Evolutionary conservation across 73 alveolate genomes (phyloP), one percentile per base, ranked within the genome.

Genomic region (Uronychia binucleata): DNA sequence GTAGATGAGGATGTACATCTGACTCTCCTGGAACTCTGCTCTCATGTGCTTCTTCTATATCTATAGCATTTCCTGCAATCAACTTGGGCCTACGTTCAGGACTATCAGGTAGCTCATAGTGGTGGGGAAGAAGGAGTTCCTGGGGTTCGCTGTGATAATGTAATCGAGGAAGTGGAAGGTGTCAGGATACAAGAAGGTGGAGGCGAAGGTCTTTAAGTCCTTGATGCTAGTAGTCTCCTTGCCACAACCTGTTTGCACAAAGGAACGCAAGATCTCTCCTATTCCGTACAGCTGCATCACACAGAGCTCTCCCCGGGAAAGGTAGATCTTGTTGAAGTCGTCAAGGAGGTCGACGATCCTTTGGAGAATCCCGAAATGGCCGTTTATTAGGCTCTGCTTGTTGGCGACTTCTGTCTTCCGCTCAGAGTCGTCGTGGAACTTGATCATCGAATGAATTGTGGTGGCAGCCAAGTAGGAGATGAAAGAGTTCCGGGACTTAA

Each of bases 1-100:
- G 58, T 79, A 58, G 8, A 33, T 79, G 30, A 79, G 33, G 1
- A 79, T 79, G 31, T 79, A 79, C 31, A 25, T 25, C 58, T 79
- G 28, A 30, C 57, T 79, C 57, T 1, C 58, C 28, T 0, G 79
- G 46, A 25, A 33, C 78, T 1, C 28, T 30, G 5, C 57, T 78
- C 46, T 30, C 78, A 29, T 35, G 14, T 28, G 25, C 26, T 58
- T 28, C 57, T 19, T 79, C 29, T 13, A 29, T 28, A 57, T 79
- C 34, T 27, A 8, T 78, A 46, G 57, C 34, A 26, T 58, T 75
- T 13, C 86, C 31, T 8, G 31, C 57, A 30, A 79, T 79, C n/a
- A 79, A 8, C 30, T 33, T 1, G 13, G 78, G 34, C 25, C 77
- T 75, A 46, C 86, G 26, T 31, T 25, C 34, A 13, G 86, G 57